Base-by-base conservation (phyloP, 768 basidiomycete genomes). In the Tulasnella sp. region DNA sequence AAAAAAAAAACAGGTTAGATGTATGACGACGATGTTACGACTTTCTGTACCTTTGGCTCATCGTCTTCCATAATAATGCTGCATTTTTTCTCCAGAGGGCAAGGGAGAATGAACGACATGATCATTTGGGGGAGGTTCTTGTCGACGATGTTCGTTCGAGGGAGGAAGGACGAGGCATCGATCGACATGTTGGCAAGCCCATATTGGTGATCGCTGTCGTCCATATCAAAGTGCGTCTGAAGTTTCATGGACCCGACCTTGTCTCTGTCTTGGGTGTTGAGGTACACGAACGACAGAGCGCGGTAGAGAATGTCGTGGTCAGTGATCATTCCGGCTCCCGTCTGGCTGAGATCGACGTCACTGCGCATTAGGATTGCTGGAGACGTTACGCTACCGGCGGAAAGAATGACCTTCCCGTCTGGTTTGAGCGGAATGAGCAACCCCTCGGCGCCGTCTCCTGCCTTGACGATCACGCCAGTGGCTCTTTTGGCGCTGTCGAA, bases 221-320 rank as follows among this genome's bases (percentile, higher is more conserved):
- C 19, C n/a, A 44, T n/a, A 9, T 22, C 15, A 12, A 43, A 17
- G 30, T 55, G 44, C 3, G 60, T 65, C 63, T 68, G 66, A 11
- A 68, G 55, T 62, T 68, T 68, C 67, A 68, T 68, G 0, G 63
- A 19, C 1, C 67, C 67, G 24, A 68, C 59, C 19, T 8, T 51
- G 3, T 63, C 53, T 45, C 61, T 62, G 29, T 60, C 43, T 1
- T 21, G 19, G 12, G 51, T 38, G 31, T 65, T 46, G 8, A 10
- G 57, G 45, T 68, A 68, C 9, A 11, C 12, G 60, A 68, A 68
- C 17, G 68, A 29, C 8, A 27, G 24, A 7, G 59, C 42, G 25
- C n/a, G 44, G 30, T 57, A 56, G 56, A 66, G 62, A 30, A 68
- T 68, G 52, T 66, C 59, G 59, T 68, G 67, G 60, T 68, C 67